These are phyloP conservation scores for Phoma herbarum DNA, from an alignment of 2,329 filamentous ascomycete genomes.

Conservation along the genomic window DNA sequence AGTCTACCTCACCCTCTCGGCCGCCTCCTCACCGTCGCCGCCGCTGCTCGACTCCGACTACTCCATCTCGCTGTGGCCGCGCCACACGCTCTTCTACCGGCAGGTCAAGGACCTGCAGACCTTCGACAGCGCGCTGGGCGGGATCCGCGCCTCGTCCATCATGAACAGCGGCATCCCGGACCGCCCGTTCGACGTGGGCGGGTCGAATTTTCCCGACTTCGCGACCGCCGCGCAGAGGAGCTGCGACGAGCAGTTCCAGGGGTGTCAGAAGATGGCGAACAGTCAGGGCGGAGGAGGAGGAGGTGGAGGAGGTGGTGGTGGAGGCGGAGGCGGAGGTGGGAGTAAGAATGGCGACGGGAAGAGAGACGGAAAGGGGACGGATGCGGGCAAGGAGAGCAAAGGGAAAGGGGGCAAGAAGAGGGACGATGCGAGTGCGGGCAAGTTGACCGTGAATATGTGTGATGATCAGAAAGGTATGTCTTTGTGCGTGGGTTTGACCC, in stretches of 20 bases:
- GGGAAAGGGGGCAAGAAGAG: constrained; percentile 14
- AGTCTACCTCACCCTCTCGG: constrained; percentile 28
- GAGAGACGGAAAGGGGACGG: not conserved
- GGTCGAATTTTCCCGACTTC: constrained; percentile 62
- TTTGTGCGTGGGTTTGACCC: not conserved
- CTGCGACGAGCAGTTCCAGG: constrained; percentile 70
- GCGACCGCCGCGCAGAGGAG: constrained; percentile 66
- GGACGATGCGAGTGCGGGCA: not conserved
- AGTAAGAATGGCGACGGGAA: not conserved
- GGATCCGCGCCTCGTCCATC: constrained; percentile 61
- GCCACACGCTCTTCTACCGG: constrained; percentile 46
- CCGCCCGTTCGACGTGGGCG: constrained; percentile 47
- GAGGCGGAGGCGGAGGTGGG: no score
- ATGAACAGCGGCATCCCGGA: constrained; percentile 61
- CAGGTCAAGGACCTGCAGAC: constrained; percentile 46
- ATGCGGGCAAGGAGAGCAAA: constrained; percentile 8
- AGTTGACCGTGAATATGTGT: constrained; percentile 33
- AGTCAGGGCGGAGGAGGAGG: not conserved
- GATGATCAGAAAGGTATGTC: constrained; percentile 37
- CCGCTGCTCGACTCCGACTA: constrained; percentile 30
- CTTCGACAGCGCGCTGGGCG: constrained; percentile 60
- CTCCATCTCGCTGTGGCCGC: constrained; percentile 41
- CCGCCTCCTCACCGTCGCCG: constrained; percentile 36
- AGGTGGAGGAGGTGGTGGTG: not conserved
- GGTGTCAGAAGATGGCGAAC: constrained; percentile 58